Evolutionary conservation across 176 grass and related monocot genomes (phyloP), one percentile per base, ranked within the genome.

Genomic region (maize (Zea mays)): DNA sequence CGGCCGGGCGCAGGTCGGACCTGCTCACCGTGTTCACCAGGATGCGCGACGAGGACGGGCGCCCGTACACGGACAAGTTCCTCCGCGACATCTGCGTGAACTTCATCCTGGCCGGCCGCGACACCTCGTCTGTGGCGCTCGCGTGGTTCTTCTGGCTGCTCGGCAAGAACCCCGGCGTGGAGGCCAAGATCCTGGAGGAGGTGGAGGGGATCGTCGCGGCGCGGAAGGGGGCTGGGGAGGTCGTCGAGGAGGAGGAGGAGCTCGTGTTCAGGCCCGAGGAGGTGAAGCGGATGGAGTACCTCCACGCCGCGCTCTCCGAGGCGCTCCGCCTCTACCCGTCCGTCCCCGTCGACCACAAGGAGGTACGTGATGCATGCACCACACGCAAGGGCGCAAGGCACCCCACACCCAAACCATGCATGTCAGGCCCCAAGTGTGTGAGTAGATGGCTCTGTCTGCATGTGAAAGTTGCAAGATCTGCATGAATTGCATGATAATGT

Each of bases 131-230:
- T 7, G 95, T 98, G 21, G 95, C 95, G 79, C 87, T 98, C 51
- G 87, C 95, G 1, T 98, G 95, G 95, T 98, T 98, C 87, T 98
- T 98, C 87, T 98, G 95, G 95, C 85, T 98, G 61, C 87, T 98
- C 17, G 75, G 62, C 60, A 79, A 74, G 62, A 81, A 92, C 82
- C 80, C 83, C 6, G 52, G 42, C 47, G 89, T 92, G 8, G 95
- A 98, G 82, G 73, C 33, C 20, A 92, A 57, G 64, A 94, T 98
- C 55, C 48, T 98, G 2, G 74, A 75, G 16, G 95, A 98, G 83
- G 5, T 98, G 13, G 80, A 76, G n/a, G 80, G 65, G 73, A 92
- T 94, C 65, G 70, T 82, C 16, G 76, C 73, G 4, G 85, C 71
- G 63, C 44, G 91, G 43, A 59, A 50, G 35, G 59, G 35, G 37